Evolutionary conservation across 1,139 yeast species (phyloP).

Genomic region (Insectozyma bohioensis): DNA sequence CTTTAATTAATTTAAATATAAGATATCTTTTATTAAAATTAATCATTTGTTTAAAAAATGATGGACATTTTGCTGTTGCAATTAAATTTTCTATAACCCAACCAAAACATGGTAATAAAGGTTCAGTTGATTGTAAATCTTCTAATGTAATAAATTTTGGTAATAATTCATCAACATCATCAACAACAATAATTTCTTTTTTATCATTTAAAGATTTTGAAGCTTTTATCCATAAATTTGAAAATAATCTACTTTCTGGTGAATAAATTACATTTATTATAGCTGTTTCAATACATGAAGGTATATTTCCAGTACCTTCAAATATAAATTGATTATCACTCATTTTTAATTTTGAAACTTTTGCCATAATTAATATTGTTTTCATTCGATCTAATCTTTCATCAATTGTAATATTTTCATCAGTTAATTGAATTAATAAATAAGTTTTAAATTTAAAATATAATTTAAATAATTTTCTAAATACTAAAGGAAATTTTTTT

Average conservation of each 20-base stretch:
- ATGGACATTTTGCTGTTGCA: conserved; percentile 37
- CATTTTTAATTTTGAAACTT: conserved; percentile 71
- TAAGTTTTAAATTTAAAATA: conserved; percentile 69
- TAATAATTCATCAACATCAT: conserved; percentile 36
- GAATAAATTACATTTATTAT: conserved; percentile 71
- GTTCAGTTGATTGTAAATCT: conserved; percentile 37
- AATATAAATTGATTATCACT: conserved; percentile 57
- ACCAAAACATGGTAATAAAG: conserved; percentile 78
- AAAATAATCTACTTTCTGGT: conserved; percentile 75
- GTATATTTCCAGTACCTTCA: conserved; percentile 55
- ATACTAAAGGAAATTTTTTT: conserved; percentile 64
- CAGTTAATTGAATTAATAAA: conserved; percentile 65
- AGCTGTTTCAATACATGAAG: conserved; percentile 85
- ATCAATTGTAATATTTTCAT: conserved; percentile 51
- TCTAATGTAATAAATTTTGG: conserved; percentile 27
- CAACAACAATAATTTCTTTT: conserved; percentile 16
- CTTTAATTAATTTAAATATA: conserved; percentile 42
- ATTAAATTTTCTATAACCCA: conserved; percentile 49
- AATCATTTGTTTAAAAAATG: conserved; percentile 28
- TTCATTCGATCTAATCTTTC: conserved; percentile 73
- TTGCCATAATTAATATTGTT: conserved; percentile 64
- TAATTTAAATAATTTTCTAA: conserved; percentile 64
- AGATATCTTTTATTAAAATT: conserved; percentile 47
- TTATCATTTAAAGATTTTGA: conserved; percentile 31
- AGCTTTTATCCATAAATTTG: conserved; percentile 62